Percentiles rank a stretch among this genome's conserved stretches.
phyloP scores from a whole-genome alignment of 306 rosid species.

The Abrus precatorius region DNA sequence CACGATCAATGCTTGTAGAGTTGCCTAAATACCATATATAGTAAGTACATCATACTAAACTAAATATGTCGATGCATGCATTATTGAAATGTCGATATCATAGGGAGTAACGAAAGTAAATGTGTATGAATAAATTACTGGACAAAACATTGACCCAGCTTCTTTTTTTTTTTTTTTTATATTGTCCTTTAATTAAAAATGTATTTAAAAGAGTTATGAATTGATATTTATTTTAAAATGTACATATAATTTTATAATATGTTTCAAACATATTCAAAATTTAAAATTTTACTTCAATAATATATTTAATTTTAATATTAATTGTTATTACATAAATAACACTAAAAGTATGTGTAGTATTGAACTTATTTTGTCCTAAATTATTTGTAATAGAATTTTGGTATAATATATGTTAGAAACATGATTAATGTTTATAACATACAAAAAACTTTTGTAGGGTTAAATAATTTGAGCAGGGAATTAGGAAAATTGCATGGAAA shows the following conservation, averaged over 20 bases:
- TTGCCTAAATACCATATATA: background rate
- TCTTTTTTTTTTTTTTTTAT: too few relatives aligned
- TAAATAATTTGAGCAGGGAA: background rate
- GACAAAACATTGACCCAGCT: too few relatives aligned
- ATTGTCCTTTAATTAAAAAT: too few relatives aligned
- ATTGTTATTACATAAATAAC: too few relatives aligned
- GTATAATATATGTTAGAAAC: slow-evolving; percentile 13
- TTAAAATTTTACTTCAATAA: too few relatives aligned
- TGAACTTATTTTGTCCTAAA: too few relatives aligned
- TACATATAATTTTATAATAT: too few relatives aligned
- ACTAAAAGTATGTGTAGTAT: too few relatives aligned
- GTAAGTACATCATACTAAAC: background rate
- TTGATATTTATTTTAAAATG: too few relatives aligned
- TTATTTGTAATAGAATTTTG: background rate
- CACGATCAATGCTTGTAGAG: slow-evolving; percentile 19
- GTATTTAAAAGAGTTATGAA: too few relatives aligned
- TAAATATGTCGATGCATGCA: slow-evolving; percentile 2
- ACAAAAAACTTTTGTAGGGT: background rate
- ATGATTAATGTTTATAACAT: background rate
- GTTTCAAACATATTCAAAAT: too few relatives aligned
- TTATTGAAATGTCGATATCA: slow-evolving; percentile 19
- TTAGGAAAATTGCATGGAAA: background rate
- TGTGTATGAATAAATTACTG: background rate
- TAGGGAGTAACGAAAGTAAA: slow-evolving; percentile 14
- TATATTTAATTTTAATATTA: too few relatives aligned